phyloP scores from a whole-genome alignment of 2,329 filamentous ascomycete species.

The Botrytis tulipae region DNA sequence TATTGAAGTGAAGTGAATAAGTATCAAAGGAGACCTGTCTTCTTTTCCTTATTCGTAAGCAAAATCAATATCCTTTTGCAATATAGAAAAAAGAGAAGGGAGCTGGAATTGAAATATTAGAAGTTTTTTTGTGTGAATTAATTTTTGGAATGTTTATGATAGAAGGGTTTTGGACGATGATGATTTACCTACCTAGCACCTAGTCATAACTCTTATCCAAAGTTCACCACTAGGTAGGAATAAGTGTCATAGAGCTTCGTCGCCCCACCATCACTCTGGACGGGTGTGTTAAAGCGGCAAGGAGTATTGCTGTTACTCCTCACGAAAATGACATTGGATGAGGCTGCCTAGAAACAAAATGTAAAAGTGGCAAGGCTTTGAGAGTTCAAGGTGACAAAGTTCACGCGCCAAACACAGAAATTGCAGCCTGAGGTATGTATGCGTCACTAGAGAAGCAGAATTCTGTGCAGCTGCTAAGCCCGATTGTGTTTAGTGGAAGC shows the following conservation, averaged over 20 bases:
- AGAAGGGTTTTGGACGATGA: background rate
- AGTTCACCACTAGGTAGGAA: background rate
- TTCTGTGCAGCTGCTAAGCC: background rate
- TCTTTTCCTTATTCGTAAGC: background rate
- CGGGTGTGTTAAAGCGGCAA: background rate
- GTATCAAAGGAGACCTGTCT: background rate
- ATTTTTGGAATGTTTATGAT: background rate
- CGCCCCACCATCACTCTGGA: background rate
- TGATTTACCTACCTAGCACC: background rate
- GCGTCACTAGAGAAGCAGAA: background rate
- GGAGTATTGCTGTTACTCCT: fast-evolving
- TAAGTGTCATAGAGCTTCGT: background rate
- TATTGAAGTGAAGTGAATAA: background rate
- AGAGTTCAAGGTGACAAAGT: background rate
- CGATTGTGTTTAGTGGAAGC: background rate
- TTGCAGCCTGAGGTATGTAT: background rate
- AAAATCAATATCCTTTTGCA: background rate
- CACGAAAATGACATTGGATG: background rate
- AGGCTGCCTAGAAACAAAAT: background rate
- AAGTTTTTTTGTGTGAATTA: background rate
- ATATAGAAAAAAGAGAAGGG: background rate
- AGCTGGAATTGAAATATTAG: background rate
- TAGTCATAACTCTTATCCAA: constrained; percentile 2
- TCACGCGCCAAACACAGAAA: background rate
- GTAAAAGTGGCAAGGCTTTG: background rate